Percentiles rank a stretch among this genome's conserved stretches.
Evolutionary conservation across 345 rosid species (phyloP).

Genomic region (Schrenkiella parvula): DNA sequence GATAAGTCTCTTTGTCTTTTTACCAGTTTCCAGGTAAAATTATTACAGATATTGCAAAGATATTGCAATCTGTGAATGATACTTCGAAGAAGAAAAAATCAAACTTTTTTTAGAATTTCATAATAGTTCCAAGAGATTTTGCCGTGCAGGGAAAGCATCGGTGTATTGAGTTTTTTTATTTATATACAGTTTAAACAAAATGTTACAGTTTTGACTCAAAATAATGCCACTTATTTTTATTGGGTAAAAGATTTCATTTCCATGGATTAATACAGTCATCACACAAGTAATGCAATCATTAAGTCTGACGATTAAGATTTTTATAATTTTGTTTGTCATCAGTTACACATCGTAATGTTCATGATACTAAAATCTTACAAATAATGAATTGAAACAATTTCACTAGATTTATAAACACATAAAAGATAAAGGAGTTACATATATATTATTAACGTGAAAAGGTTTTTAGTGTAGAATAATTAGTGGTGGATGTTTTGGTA

Average conservation of each 20-base stretch:
- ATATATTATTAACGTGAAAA: too few species aligned
- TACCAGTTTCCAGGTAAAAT: conserved; percentile 25
- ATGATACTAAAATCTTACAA: too few species aligned
- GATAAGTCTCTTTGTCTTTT: neutral
- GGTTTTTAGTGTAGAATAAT: neutral
- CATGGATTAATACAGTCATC: too few species aligned
- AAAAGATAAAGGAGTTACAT: too few species aligned
- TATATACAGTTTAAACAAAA: conserved; percentile 22
- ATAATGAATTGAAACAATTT: too few species aligned
- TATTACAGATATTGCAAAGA: conserved; percentile 6
- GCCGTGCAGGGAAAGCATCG: conserved; percentile 31
- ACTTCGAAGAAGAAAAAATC: conserved; percentile 1
- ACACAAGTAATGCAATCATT: too few species aligned
- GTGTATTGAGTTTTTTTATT: conserved; percentile 10
- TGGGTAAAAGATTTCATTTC: conserved; percentile 36
- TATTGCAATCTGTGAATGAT: conserved; percentile 8
- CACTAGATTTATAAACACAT: too few species aligned
- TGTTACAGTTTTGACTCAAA: conserved; percentile 15
- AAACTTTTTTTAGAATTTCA: neutral
- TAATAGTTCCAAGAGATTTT: conserved; percentile 19
- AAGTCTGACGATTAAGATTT: too few species aligned
- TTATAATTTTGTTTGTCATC: too few species aligned
- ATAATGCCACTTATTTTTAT: conserved; percentile 27
- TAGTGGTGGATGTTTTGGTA: conserved; percentile 3
- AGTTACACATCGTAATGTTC: too few species aligned